phyloP scores from a whole-genome alignment of 345 rosid species.

The Leavenworthia alabamica region DNA sequence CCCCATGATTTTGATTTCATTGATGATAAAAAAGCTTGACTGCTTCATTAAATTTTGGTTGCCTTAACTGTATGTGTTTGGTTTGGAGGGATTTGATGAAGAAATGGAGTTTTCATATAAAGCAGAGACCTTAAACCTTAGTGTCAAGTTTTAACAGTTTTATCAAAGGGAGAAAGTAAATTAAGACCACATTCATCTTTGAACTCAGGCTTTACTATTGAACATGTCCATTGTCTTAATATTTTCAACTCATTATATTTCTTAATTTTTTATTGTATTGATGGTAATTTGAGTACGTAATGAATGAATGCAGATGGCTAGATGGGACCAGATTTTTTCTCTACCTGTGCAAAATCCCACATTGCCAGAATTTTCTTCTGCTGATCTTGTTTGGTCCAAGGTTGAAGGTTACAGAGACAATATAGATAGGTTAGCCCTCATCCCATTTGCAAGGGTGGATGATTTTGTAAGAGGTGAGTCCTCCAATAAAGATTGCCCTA shows the following conservation, averaged over 20 bases:
- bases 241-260: background rate
- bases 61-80: too few species aligned
- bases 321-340: slow-evolving; percentile 94
- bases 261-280: background rate
- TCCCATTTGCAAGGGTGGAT: slow-evolving; percentile 83
- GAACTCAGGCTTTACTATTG: background rate
- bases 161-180: background rate
- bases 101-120: background rate
- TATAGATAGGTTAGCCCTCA: slow-evolving; percentile 82
- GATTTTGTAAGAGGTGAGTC: slow-evolving; percentile 95
- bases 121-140: too few species aligned
- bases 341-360: slow-evolving; percentile 88
- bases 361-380: slow-evolving; percentile 65
- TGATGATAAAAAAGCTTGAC: background rate
- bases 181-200: background rate
- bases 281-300: background rate
- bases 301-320: slow-evolving; percentile 61
- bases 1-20: background rate
- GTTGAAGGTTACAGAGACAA: slow-evolving; percentile 93
- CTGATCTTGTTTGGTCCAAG: slow-evolving; percentile 84
- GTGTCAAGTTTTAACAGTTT: background rate
- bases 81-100: too few species aligned
- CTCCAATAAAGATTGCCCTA: slow-evolving; percentile 73
- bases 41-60: background rate
- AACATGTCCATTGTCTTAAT: background rate